A percentile compares a stretch with the other conserved stretches of the same genome.
These are phyloP conservation scores for Ceratobasidium sp. DNA, from an alignment of 1,284 basidiomycete species.

Conservation along the genomic window DNA sequence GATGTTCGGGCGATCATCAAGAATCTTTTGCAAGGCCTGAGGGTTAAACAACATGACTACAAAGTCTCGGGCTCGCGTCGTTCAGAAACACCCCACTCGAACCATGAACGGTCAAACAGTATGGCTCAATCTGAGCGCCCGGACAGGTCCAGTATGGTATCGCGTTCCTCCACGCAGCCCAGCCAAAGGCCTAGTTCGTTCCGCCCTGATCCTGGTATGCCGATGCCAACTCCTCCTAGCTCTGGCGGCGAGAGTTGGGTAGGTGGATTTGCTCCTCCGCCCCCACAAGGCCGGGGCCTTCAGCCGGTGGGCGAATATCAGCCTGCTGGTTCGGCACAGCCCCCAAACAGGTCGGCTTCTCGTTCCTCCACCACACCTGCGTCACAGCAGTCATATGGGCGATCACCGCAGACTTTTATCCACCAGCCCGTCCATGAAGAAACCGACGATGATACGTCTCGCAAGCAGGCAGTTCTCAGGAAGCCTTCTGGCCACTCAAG, in stretches of 20 bases:
- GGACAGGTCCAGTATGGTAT: constrained; percentile 16
- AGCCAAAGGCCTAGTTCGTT: constrained; percentile 19
- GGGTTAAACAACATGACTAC: constrained; percentile 88
- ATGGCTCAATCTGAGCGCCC: constrained; percentile 31
- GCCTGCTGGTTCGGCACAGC: constrained; percentile 26
- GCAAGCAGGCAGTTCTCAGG: constrained; percentile 16
- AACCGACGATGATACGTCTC: constrained; percentile 26
- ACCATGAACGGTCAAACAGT: constrained; percentile 12
- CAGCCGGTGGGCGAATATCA: constrained; percentile 20
- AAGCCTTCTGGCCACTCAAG: constrained; percentile 4
- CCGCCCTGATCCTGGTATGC: constrained; percentile 12
- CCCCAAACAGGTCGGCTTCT: constrained; percentile 13
- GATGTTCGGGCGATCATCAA: constrained; percentile 94
- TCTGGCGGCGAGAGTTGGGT: constrained; percentile 8
- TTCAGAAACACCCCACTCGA: neutral
- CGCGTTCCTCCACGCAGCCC: constrained; percentile 7
- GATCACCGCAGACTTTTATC: constrained; percentile 14
- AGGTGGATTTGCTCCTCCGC: constrained; percentile 17
- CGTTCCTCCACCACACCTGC: constrained; percentile 26
- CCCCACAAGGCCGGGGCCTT: constrained; percentile 3
- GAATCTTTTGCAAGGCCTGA: constrained; percentile 88
- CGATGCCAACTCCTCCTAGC: constrained; percentile 16
- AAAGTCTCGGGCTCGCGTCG: constrained; percentile 28
- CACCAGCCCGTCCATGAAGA: constrained; percentile 34
- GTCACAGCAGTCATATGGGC: constrained; percentile 9